Conservation (phyloP, 352 stramenopile genomes). For the Saprolegnia diclina region DNA sequence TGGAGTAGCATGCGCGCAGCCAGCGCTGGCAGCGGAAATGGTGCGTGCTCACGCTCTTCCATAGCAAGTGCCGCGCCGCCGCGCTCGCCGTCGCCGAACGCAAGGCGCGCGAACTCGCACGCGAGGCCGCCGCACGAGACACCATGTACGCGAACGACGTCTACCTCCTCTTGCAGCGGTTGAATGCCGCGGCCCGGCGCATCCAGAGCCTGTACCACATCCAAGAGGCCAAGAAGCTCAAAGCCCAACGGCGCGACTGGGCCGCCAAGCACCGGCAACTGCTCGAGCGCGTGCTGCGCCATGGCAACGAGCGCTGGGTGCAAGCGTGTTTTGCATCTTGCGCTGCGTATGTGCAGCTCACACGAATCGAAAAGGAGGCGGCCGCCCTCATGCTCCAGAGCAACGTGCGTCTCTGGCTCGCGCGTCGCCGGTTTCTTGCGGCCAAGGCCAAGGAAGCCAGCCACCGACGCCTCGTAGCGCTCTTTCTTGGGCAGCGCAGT, state of each 20-base stretch:
- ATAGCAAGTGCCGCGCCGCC: not conserved
- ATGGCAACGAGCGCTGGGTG: slow-evolving; percentile 32
- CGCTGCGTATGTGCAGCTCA: not conserved
- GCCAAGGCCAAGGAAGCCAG: not conserved
- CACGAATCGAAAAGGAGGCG: slow-evolving; percentile 16
- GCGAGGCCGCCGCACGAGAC: slow-evolving; percentile 37
- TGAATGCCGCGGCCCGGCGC: slow-evolving; percentile 39
- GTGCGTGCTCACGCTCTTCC: not conserved
- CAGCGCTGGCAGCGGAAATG: not conserved
- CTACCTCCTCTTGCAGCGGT: slow-evolving; percentile 34
- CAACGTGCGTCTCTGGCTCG: slow-evolving; percentile 32
- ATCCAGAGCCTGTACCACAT: slow-evolving; percentile 57
- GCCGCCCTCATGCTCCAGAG: slow-evolving; percentile 40
- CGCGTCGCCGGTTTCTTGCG: slow-evolving; percentile 29
- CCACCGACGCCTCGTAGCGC: not conserved
- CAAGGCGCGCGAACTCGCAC: not conserved
- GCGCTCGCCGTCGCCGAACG: not conserved
- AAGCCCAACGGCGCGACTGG: slow-evolving; percentile 30
- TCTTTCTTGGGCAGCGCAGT: slow-evolving; percentile 3
- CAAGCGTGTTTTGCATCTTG: not conserved
- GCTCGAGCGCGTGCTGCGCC: slow-evolving; percentile 32
- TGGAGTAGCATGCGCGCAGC: slow-evolving; percentile 2
- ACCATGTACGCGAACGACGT: slow-evolving; percentile 44
- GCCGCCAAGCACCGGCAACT: slow-evolving; percentile 33
- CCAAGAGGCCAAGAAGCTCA: slow-evolving; percentile 33